phyloP scores from a whole-genome alignment of 441 rosid species.

The Erysimum pusillum region DNA sequence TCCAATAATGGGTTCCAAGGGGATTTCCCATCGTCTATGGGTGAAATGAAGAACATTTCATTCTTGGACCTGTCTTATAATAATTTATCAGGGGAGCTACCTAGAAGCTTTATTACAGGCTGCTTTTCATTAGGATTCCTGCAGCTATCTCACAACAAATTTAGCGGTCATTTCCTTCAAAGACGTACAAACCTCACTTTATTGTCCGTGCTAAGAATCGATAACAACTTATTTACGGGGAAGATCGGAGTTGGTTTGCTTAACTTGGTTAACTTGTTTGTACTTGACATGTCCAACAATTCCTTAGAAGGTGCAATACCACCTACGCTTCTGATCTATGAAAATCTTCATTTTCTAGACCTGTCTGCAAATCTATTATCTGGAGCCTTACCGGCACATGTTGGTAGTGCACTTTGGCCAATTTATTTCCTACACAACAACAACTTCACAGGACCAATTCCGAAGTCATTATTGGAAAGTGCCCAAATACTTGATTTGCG shows the following conservation, averaged over 20 bases:
- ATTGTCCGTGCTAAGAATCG: constrained; percentile 21
- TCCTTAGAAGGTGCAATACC: constrained; percentile 25
- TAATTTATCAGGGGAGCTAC: constrained; percentile 34
- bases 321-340: too few species aligned
- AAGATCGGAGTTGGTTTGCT: constrained; percentile 13
- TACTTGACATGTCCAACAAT: constrained; percentile 38
- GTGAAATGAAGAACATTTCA: constrained; percentile 8
- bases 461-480: not conserved
- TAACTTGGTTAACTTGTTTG: not conserved
- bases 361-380: constrained; percentile 32
- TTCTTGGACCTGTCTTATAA: constrained; percentile 34
- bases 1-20: constrained; percentile 22
- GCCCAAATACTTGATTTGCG: constrained; percentile 20
- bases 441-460: constrained; percentile 16
- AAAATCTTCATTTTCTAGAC: not conserved
- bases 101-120: not conserved
- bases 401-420: too few species aligned
- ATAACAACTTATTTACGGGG: constrained; percentile 40
- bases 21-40: constrained; percentile 25
- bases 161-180: constrained; percentile 3
- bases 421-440: constrained; percentile 11
- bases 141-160: constrained; percentile 36
- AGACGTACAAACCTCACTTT: constrained; percentile 17
- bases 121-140: not conserved
- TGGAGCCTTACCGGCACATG: constrained; percentile 22